Percentiles rank a stretch among this genome's conserved stretches.
Evolutionary conservation across 2,329 filamentous ascomycete genomes (phyloP).

Genomic region (Colletotrichum tofieldiae): DNA sequence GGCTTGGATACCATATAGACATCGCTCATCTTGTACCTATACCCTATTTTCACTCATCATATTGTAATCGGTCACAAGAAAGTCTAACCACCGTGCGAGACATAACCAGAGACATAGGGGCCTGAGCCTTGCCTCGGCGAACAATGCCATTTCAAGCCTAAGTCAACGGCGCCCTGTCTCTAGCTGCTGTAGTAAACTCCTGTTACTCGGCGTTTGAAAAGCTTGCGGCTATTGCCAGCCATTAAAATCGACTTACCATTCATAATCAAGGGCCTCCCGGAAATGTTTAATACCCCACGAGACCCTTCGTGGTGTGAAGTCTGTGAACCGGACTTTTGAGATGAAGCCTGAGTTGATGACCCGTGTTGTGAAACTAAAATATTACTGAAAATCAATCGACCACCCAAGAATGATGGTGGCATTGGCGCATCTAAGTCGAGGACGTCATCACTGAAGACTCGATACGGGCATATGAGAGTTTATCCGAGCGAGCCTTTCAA

Average conservation of each 20-base stretch:
- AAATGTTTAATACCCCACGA: not conserved
- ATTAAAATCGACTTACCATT: not conserved
- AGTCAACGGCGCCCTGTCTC: not conserved
- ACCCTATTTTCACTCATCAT: not conserved
- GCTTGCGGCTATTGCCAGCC: not conserved
- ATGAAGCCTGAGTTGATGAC: not conserved
- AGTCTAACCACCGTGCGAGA: no score
- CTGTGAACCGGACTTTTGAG: not conserved
- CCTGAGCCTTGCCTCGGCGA: no score
- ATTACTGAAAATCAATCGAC: not conserved
- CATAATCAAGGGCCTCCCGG: not conserved
- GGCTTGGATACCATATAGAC: constrained; percentile 10
- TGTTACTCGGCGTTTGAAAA: not conserved
- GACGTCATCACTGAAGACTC: not conserved
- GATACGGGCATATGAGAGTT: not conserved
- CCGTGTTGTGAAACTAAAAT: not conserved
- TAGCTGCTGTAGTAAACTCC: not conserved
- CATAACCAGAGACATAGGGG: not conserved
- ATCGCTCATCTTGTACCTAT: constrained; percentile 1
- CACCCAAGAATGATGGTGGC: not conserved
- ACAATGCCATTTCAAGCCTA: not conserved
- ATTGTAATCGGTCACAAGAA: no score
- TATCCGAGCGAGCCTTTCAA: not conserved
- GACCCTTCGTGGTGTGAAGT: not conserved
- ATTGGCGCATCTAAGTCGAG: not conserved